These are phyloP conservation scores for Plasmodium gonderi DNA, from an alignment of 169 alveolate genomes.

Conservation along the genomic window DNA sequence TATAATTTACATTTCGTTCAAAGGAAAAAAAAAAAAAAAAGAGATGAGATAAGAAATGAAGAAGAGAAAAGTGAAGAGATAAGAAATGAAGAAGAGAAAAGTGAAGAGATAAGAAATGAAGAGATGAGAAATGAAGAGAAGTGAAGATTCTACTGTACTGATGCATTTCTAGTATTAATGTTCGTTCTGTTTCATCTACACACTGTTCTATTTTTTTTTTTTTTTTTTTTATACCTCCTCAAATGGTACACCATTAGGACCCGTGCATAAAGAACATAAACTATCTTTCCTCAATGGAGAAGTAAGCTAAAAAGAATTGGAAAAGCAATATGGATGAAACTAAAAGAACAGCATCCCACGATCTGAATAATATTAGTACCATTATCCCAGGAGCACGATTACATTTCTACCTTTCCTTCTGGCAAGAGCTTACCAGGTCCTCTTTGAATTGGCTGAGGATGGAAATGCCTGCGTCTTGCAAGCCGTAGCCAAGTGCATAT, in stretches of 20 bases:
- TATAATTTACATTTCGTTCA: neutral
- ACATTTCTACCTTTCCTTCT: no score
- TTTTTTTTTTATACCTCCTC: neutral
- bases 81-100: no score
- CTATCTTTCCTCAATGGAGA: slow-evolving; percentile 42
- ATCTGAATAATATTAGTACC: no score
- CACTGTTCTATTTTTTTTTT: neutral
- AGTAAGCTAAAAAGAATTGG: neutral
- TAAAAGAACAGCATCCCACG: neutral
- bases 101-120: no score
- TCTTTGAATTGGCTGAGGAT: slow-evolving; percentile 58
- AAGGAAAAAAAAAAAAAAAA: no score
- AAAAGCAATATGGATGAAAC: neutral
- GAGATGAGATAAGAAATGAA: no score
- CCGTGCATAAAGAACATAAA: slow-evolving; percentile 57
- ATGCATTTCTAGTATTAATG: neutral
- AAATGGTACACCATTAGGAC: slow-evolving; percentile 10
- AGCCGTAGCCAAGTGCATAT: slow-evolving; percentile 71
- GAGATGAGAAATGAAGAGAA: no score
- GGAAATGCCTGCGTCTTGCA: slow-evolving; percentile 48
- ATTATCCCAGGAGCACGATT: no score
- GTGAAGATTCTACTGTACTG: neutral
- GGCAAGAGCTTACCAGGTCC: slow-evolving; percentile 59
- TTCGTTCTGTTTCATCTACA: neutral
- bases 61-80: no score